Evolutionary conservation across 2,329 filamentous ascomycete genomes (phyloP), one percentile per base, ranked within the genome.

Genomic region (Colletotrichum nymphaeae): DNA sequence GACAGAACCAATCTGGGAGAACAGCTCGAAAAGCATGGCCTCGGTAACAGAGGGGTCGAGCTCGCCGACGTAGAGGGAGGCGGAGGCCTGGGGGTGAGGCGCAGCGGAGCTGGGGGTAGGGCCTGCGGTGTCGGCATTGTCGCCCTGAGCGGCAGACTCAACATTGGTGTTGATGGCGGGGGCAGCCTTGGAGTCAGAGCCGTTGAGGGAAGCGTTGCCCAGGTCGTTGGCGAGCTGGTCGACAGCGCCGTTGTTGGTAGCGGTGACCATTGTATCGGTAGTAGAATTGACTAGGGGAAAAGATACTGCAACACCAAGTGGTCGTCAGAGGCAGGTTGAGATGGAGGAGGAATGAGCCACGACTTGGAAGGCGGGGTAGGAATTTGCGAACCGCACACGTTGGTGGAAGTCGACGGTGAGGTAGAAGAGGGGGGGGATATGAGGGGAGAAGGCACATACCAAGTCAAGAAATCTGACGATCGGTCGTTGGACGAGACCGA

Each of bases 1-100:
- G 80, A 99, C 97, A 81, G 97, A 96, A 79, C 97, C 97, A 83
- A 99, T 99, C 86, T 97, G 97, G 74, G 97, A 98, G 91, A 99
- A 99, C 76, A 99, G 94, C 92, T 99, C 97, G 86, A 98, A 99
- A 81, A 99, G 95, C 97, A 99, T 99, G 79, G 97, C 97, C 91
- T 99, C 97, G 77, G 97, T 99, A 84, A 99, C 97, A 75, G 95
- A 97, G 79, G 79, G 92, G 85, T 99, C 97, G 80, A 99, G 95
- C 89, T 99, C 97, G 85, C 97, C 97, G 78, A 99, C 97, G 85
- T 99, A 99, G 84, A 99, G 95, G 73, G 97, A 99, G 77, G 97
- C 97, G 66, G 97, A 98, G 85, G 97, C 96, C 84, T 95, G 94
- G 82, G 82, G 94, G 83, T 94, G 93, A 78, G 88, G 90, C 79